Conservation (phyloP, 1,139 yeast species). For the Scheffersomyces cryptocercus region DNA sequence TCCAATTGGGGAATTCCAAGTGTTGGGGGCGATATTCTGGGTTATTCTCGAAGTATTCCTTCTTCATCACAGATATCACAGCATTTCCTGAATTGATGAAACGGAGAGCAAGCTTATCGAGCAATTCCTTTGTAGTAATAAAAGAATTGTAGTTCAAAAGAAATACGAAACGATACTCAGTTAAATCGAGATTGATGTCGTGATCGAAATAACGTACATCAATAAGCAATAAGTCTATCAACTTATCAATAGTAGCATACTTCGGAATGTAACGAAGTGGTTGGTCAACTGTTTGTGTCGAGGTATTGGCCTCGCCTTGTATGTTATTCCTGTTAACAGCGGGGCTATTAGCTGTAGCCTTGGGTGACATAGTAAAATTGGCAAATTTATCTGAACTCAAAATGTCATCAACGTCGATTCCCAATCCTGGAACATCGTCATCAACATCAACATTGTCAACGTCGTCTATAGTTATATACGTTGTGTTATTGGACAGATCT, state of each 20-base stretch:
- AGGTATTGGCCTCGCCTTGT: constrained; percentile 1
- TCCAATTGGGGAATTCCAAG: constrained; percentile 56
- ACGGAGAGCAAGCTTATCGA: constrained; percentile 45
- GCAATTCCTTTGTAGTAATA: constrained; percentile 42
- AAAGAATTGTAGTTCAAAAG: constrained; percentile 45
- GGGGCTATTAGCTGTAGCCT: constrained; percentile 8
- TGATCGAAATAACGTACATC: constrained; percentile 42
- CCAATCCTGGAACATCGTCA: constrained; percentile 43
- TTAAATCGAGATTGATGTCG: constrained; percentile 39
- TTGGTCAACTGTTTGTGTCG: background rate
- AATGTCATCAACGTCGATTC: constrained; percentile 49
- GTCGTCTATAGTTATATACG: constrained; percentile 22
- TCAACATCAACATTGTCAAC: constrained; percentile 35
- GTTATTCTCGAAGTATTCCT: constrained; percentile 2
- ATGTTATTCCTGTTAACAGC: constrained; percentile 2
- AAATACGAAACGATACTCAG: constrained; percentile 47
- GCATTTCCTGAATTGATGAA: constrained; percentile 51
- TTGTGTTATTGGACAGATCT: constrained; percentile 22
- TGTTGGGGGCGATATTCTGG: background rate
- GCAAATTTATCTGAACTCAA: constrained; percentile 44
- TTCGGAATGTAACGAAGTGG: constrained; percentile 37
- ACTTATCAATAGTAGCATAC: constrained; percentile 40
- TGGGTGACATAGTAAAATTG: constrained; percentile 29
- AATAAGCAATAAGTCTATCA: constrained; percentile 43
- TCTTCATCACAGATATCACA: constrained; percentile 48